These are phyloP conservation scores for Cladosporium cucumerinum DNA, from an alignment of 2,329 filamentous ascomycete genomes.

Conservation along the genomic window DNA sequence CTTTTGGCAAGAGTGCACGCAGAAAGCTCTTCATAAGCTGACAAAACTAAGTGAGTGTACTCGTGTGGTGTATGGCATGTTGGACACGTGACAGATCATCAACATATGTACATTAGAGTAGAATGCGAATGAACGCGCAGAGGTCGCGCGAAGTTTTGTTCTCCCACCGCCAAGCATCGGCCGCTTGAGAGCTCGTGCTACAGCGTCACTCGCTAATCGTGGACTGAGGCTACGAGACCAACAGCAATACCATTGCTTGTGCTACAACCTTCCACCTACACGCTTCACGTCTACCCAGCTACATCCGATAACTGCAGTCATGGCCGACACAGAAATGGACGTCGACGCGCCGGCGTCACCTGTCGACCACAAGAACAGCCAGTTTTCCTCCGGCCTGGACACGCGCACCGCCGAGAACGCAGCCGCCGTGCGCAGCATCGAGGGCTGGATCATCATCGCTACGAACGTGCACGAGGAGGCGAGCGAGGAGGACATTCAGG, in stretches of 20 bases:
- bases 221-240: not conserved
- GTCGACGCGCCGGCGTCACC: constrained; percentile 49
- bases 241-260: not conserved
- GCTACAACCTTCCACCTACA: not conserved
- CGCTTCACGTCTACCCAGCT: too few species aligned
- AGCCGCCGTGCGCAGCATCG: constrained; percentile 79
- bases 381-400: constrained; percentile 41
- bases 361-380: constrained; percentile 19
- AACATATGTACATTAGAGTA: not conserved
- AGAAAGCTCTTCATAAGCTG: not conserved
- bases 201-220: not conserved
- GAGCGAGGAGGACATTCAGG: constrained; percentile 76
- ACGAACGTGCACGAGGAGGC: constrained; percentile 87
- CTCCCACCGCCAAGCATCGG: not conserved
- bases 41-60: not conserved
- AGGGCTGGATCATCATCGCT: constrained; percentile 84
- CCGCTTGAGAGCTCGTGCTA: not conserved
- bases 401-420: constrained; percentile 72
- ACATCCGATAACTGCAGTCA: constrained; percentile 18
- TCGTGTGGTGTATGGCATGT: not conserved
- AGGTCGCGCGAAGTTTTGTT: constrained; percentile 2
- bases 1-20: not conserved
- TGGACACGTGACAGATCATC: not conserved
- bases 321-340: constrained; percentile 54
- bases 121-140: not conserved